A percentile compares a stretch with the other conserved stretches of the same genome.
phyloP scores from a whole-genome alignment of 371 early-diverging fungal genomes.

The Apophysomyces ossiformis region DNA sequence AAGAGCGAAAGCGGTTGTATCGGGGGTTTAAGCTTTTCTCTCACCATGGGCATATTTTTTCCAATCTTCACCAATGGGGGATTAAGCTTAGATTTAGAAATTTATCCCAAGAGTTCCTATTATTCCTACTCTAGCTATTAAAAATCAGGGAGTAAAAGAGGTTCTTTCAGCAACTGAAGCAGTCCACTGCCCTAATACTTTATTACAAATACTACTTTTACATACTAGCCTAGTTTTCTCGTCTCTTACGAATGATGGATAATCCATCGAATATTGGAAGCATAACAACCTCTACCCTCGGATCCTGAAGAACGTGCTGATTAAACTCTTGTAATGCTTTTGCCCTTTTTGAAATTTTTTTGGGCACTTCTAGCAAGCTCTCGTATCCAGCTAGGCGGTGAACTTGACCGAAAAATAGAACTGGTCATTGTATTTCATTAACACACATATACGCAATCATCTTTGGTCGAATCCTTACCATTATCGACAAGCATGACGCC shows the following conservation, averaged over 20 bases:
- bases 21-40: no score
- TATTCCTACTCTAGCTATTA: no score
- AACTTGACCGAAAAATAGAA: slow-evolving; percentile 46
- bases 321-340: slow-evolving; percentile 64
- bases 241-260: slow-evolving; percentile 55
- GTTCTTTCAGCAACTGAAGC: no score
- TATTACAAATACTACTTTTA: no score
- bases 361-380: slow-evolving; percentile 16
- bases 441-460: neutral
- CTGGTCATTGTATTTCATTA: slow-evolving; percentile 17
- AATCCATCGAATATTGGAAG: slow-evolving; percentile 75
- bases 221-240: neutral
- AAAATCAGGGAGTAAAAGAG: no score
- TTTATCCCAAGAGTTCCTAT: no score
- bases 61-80: no score
- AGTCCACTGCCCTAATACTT: no score
- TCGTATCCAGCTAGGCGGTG: slow-evolving; percentile 34
- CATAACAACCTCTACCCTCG: slow-evolving; percentile 61
- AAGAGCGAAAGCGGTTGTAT: no score
- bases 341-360: slow-evolving; percentile 44
- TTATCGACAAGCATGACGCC: slow-evolving; percentile 67
- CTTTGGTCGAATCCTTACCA: slow-evolving; percentile 28
- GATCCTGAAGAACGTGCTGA: slow-evolving; percentile 63
- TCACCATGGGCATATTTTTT: no score
- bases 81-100: no score